A percentile compares a stretch with the other conserved stretches of the same genome.
Evolutionary conservation across 148 eudicot genomes (phyloP).

Genomic region (Rheum nobile): DNA sequence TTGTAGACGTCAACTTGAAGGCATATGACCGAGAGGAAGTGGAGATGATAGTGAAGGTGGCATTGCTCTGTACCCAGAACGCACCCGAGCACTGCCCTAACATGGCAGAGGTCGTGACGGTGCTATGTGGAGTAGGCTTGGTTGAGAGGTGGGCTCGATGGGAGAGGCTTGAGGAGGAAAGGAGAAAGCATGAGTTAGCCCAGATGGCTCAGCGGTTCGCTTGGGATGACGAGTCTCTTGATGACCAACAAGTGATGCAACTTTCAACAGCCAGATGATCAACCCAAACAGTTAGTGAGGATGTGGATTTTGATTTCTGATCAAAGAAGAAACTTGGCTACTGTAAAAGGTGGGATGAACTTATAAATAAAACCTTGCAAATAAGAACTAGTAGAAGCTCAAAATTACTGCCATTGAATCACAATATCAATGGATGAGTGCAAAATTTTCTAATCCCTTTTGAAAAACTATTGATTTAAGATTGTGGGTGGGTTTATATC

Average conservation of each 20-base stretch:
- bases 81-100: slow-evolving; percentile 84
- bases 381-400: no score
- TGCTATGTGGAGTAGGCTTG: slow-evolving; percentile 75
- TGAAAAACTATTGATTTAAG: no score
- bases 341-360: no score
- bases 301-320: background rate
- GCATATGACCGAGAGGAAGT: slow-evolving; percentile 52
- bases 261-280: slow-evolving; percentile 74
- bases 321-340: background rate
- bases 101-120: slow-evolving; percentile 70
- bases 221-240: slow-evolving; percentile 73
- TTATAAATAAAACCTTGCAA: no score
- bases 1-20: slow-evolving; percentile 63
- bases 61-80: slow-evolving; percentile 78
- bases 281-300: background rate
- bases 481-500: no score
- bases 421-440: background rate
- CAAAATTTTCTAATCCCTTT: no score
- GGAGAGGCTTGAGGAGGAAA: slow-evolving; percentile 69
- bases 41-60: slow-evolving; percentile 62
- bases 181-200: slow-evolving; percentile 39
- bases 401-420: background rate
- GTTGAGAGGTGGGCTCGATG: slow-evolving; percentile 77
- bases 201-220: slow-evolving; percentile 44
- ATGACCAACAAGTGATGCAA: slow-evolving; percentile 76